Conservation (phyloP, 2,329 filamentous ascomycete species). For the Paraphaeosphaeria sporulosa region DNA sequence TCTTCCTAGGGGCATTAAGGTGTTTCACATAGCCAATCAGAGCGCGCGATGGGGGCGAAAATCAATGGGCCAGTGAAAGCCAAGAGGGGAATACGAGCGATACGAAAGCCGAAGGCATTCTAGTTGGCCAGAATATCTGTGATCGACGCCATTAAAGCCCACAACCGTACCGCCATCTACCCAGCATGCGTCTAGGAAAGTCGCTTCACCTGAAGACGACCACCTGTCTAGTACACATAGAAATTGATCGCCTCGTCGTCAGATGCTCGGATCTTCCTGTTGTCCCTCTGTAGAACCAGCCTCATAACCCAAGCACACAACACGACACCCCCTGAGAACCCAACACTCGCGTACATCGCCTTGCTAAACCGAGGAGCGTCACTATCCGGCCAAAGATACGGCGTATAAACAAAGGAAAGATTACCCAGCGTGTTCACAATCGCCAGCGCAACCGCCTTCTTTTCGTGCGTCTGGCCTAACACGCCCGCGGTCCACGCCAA, state of each 20-base stretch:
- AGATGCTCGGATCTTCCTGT: constrained; percentile 28
- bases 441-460: constrained; percentile 50
- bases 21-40: neutral
- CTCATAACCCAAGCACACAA: constrained; percentile 26
- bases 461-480: constrained; percentile 51
- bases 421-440: constrained; percentile 53
- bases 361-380: constrained; percentile 27
- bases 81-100: neutral
- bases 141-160: neutral
- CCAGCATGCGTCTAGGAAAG: neutral
- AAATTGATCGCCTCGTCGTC: constrained; percentile 28
- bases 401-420: constrained; percentile 47
- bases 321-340: constrained; percentile 27
- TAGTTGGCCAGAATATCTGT: neutral
- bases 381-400: constrained; percentile 33
- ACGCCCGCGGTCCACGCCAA: constrained; percentile 51
- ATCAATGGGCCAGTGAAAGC: neutral
- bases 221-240: constrained; percentile 26
- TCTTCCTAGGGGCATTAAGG: neutral
- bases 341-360: constrained; percentile 30
- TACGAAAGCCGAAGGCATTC: neutral
- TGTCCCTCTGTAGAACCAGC: constrained; percentile 25
- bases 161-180: neutral
- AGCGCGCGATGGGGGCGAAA: too few species aligned
- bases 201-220: neutral